phyloP scores from a whole-genome alignment of 2,329 filamentous ascomycete genomes.

The Cladobotryum mycophilum region DNA sequence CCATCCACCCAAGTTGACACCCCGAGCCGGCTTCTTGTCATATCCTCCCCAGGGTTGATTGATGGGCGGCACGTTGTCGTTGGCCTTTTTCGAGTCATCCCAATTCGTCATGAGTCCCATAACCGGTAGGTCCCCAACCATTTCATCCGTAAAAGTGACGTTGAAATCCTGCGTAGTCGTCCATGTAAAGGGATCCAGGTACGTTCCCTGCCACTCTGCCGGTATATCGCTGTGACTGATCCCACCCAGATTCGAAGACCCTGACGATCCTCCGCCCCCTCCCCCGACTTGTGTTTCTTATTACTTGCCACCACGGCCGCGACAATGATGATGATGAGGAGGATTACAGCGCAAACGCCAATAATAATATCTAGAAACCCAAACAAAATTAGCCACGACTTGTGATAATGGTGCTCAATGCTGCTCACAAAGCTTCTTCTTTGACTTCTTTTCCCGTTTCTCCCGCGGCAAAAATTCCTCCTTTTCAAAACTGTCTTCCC shows the following conservation, averaged over 20 bases:
- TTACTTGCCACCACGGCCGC: conserved; percentile 63
- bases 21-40: conserved; percentile 69
- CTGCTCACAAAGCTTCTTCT: conserved; percentile 55
- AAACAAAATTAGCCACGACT: conserved; percentile 18
- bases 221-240: conserved; percentile 55
- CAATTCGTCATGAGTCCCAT: conserved; percentile 84
- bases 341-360: conserved; percentile 45
- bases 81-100: conserved; percentile 76
- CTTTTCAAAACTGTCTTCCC: conserved; percentile 41
- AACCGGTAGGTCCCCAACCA: conserved; percentile 77
- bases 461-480: conserved; percentile 39
- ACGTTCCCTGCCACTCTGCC: conserved; percentile 61
- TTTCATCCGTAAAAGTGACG: conserved; percentile 80
- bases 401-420: background rate
- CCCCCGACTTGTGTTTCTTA: conserved; percentile 27
- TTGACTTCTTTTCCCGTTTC: conserved; percentile 40
- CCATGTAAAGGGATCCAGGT: conserved; percentile 88
- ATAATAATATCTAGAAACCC: conserved; percentile 47
- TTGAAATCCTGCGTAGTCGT: conserved; percentile 88
- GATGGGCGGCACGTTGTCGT: conserved; percentile 72
- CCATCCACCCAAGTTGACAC: conserved; percentile 93
- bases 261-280: conserved; percentile 21
- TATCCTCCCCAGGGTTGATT: conserved; percentile 73
- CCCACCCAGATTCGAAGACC: conserved; percentile 38
- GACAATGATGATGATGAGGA: conserved; percentile 62